Conservation (phyloP, 2,329 filamentous ascomycete genomes). For the Paradendryphiella salina region DNA sequence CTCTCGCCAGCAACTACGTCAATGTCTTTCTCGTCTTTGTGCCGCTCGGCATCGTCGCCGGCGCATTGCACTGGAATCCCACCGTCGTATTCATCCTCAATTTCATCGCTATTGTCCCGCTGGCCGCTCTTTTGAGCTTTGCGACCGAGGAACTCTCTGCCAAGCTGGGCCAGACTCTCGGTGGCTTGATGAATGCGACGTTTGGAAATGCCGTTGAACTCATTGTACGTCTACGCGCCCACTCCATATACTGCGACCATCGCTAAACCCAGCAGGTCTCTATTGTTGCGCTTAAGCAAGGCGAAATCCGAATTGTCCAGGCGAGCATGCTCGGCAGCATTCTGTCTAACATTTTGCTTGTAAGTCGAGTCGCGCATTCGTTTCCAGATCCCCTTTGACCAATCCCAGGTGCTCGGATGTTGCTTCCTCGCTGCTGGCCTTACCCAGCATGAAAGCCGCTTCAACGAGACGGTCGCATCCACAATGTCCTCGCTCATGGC, state of each 20-base stretch:
- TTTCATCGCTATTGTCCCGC: constrained; percentile 78
- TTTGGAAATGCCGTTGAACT: constrained; percentile 81
- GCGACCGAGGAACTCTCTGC: constrained; percentile 76
- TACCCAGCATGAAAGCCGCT: constrained; percentile 53
- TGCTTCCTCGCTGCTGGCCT: constrained; percentile 58
- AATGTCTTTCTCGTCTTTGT: constrained; percentile 76
- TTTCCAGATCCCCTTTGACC: constrained; percentile 48
- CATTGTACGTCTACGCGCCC: constrained; percentile 57
- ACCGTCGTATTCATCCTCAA: constrained; percentile 74
- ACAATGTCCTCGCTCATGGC: constrained; percentile 69
- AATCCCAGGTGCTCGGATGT: constrained; percentile 57
- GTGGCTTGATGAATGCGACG: constrained; percentile 74
- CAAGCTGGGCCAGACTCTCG: constrained; percentile 72
- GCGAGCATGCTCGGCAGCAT: constrained; percentile 96
- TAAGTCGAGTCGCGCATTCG: constrained; percentile 33
- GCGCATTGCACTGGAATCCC: constrained; percentile 64
- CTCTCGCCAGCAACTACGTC: constrained; percentile 58
- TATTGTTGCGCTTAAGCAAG: constrained; percentile 82
- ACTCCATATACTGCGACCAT: constrained; percentile 1
- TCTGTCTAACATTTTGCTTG: constrained; percentile 88
- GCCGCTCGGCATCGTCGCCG: constrained; percentile 71
- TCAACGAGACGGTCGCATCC: constrained; percentile 76
- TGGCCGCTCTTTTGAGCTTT: constrained; percentile 73
- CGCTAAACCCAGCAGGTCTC: constrained; percentile 66
- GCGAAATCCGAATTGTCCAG: constrained; percentile 94